These are phyloP conservation scores for Prunus salicina DNA, from an alignment of 306 rosid genomes.

Conservation along the genomic window DNA sequence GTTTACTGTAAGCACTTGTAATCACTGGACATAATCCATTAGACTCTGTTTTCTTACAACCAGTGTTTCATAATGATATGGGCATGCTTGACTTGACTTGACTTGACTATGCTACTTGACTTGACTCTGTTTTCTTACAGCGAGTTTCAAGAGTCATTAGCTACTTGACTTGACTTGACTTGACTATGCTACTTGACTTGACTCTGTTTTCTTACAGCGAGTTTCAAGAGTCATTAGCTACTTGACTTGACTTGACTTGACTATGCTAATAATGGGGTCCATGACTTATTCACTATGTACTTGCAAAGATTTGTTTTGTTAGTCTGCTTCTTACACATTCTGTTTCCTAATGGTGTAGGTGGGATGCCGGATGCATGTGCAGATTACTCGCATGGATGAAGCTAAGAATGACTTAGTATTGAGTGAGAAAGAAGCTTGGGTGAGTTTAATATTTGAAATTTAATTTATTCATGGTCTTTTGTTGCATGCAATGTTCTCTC, in stretches of 20 bases:
- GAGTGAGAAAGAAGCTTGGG: constrained; percentile 92
- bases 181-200: too few relatives aligned
- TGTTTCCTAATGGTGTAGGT: constrained; percentile 54
- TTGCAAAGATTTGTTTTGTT: background rate
- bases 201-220: too few relatives aligned
- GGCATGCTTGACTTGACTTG: background rate
- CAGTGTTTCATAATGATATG: background rate
- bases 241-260: too few relatives aligned
- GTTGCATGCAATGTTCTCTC: background rate
- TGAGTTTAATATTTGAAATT: constrained; percentile 38
- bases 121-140: too few relatives aligned
- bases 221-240: too few relatives aligned
- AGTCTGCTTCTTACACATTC: constrained; percentile 19
- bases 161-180: too few relatives aligned
- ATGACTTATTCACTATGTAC: too few relatives aligned
- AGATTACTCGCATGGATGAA: constrained; percentile 73
- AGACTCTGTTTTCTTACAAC: background rate
- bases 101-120: too few relatives aligned
- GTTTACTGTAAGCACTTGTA: background rate
- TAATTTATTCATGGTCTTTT: constrained; percentile 13
- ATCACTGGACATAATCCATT: background rate
- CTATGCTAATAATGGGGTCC: too few relatives aligned
- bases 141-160: too few relatives aligned
- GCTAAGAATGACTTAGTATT: constrained; percentile 68
- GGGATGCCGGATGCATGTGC: constrained; percentile 61